phyloP scores from a whole-genome alignment of 495 filamentous ascomycete species.

The Trichoderma erinaceum region DNA sequence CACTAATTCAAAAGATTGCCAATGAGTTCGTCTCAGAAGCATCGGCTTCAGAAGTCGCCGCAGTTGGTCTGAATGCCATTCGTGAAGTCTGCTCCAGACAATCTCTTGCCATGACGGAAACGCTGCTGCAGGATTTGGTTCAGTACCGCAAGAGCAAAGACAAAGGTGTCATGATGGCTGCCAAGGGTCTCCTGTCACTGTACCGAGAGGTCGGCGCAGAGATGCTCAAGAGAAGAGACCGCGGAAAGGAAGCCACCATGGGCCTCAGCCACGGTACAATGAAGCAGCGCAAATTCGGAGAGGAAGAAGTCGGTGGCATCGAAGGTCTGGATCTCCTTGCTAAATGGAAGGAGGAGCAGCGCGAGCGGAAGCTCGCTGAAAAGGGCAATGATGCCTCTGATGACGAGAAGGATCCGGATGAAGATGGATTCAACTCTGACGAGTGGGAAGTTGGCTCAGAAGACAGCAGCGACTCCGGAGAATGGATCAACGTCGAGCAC shows the following conservation, averaged over 20 bases:
- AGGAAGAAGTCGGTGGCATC: conserved; percentile 73
- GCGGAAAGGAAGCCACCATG: conserved; percentile 90
- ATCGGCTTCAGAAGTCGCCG: conserved; percentile 80
- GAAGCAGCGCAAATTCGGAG: conserved; percentile 70
- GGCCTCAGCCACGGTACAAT: conserved; percentile 62
- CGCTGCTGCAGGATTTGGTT: conserved; percentile 90
- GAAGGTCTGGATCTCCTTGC: conserved; percentile 90
- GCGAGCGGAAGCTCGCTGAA: conserved; percentile 61
- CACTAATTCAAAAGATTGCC: conserved; percentile 88
- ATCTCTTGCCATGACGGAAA: conserved; percentile 91
- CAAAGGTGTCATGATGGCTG: conserved; percentile 96
- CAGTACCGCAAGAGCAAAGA: conserved; percentile 97
- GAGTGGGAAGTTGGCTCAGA: conserved; percentile 83
- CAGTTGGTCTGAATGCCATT: conserved; percentile 91
- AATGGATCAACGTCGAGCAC: conserved; percentile 91
- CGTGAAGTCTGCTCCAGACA: conserved; percentile 89
- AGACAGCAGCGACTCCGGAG: conserved; percentile 70
- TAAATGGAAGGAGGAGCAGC: conserved; percentile 89
- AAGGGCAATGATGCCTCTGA: conserved; percentile 38
- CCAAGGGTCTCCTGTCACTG: conserved; percentile 79
- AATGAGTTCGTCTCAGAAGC: conserved; percentile 98
- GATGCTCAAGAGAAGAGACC: conserved; percentile 81
- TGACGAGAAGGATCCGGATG: conserved; percentile 41
- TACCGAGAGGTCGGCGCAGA: conserved; percentile 87
- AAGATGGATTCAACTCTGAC: conserved; percentile 65